These are phyloP conservation scores for Moniliophthora roreri DNA, from an alignment of 1,284 basidiomycete species.

Conservation along the genomic window DNA sequence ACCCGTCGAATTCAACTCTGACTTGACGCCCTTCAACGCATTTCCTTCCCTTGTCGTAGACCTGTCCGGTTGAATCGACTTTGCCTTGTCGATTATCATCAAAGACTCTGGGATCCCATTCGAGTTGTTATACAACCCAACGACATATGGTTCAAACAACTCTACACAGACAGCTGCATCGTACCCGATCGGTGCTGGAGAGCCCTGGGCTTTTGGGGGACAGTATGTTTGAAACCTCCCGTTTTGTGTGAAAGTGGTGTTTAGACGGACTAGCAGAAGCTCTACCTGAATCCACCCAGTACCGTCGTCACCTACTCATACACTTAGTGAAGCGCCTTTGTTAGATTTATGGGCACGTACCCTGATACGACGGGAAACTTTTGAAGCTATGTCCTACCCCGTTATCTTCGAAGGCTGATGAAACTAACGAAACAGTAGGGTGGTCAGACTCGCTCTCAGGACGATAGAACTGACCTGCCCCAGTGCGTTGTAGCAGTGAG, in stretches of 20 bases:
- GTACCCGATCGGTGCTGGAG: slow-evolving; percentile 31
- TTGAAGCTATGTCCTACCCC: slow-evolving; percentile 34
- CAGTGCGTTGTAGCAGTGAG: background rate
- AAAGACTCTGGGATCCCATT: too few relatives aligned
- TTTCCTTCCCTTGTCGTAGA: too few relatives aligned
- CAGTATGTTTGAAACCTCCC: slow-evolving; percentile 31
- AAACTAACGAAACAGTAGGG: background rate
- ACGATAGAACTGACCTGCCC: too few relatives aligned
- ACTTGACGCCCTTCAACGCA: slow-evolving; percentile 18
- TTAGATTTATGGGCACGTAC: too few relatives aligned
- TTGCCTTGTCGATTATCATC: too few relatives aligned
- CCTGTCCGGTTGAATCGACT: too few relatives aligned
- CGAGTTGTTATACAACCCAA: slow-evolving; percentile 35
- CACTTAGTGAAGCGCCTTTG: too few relatives aligned
- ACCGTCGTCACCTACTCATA: slow-evolving; percentile 26
- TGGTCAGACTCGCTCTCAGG: too few relatives aligned
- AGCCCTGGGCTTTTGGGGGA: slow-evolving; percentile 22
- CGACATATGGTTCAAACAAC: slow-evolving; percentile 40
- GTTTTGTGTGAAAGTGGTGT: slow-evolving; percentile 34
- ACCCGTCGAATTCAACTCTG: slow-evolving; percentile 28
- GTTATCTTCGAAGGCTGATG: slow-evolving; percentile 30
- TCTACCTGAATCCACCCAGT: slow-evolving; percentile 36
- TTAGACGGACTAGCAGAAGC: slow-evolving; percentile 37
- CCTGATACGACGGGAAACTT: slow-evolving; percentile 24
- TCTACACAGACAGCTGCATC: slow-evolving; percentile 41